Conservation (phyloP, 345 rosid genomes). For the Camelina laxa region DNA sequence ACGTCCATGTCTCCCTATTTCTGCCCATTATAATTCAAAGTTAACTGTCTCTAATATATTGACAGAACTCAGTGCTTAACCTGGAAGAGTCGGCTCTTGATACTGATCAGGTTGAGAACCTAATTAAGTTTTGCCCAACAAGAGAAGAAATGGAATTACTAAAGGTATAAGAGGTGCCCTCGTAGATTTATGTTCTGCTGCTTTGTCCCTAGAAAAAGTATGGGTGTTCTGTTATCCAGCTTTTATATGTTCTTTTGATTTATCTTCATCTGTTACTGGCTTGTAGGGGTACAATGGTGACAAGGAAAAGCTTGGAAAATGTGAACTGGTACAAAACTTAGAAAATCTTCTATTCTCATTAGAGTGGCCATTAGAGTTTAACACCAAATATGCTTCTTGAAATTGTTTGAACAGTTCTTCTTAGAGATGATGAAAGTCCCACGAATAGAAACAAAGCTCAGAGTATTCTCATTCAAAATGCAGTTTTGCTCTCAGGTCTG, state of each 20-base stretch:
- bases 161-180: constrained; percentile 54
- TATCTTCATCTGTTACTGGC: constrained; percentile 31
- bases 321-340: constrained; percentile 68
- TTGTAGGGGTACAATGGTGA: constrained; percentile 85
- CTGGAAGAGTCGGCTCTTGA: constrained; percentile 83
- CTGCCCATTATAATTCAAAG: background rate
- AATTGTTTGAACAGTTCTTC: constrained; percentile 68
- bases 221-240: constrained; percentile 29
- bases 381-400: constrained; percentile 34
- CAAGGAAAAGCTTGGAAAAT: constrained; percentile 83
- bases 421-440: constrained; percentile 91
- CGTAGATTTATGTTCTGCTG: background rate
- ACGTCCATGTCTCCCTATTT: constrained; percentile 3
- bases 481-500: constrained; percentile 85
- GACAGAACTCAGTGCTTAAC: constrained; percentile 75
- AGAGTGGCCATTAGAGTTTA: constrained; percentile 23
- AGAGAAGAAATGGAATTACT: constrained; percentile 93
- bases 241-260: constrained; percentile 17
- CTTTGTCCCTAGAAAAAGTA: background rate
- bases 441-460: constrained; percentile 87
- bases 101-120: constrained; percentile 89
- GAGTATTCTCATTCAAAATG: constrained; percentile 89
- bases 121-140: constrained; percentile 88
- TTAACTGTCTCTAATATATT: constrained; percentile 32
- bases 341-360: constrained; percentile 16